Evolutionary conservation across 176 grass and related monocot genomes (phyloP), one percentile per base, ranked within the genome.

Genomic region (Triticum monococcum): DNA sequence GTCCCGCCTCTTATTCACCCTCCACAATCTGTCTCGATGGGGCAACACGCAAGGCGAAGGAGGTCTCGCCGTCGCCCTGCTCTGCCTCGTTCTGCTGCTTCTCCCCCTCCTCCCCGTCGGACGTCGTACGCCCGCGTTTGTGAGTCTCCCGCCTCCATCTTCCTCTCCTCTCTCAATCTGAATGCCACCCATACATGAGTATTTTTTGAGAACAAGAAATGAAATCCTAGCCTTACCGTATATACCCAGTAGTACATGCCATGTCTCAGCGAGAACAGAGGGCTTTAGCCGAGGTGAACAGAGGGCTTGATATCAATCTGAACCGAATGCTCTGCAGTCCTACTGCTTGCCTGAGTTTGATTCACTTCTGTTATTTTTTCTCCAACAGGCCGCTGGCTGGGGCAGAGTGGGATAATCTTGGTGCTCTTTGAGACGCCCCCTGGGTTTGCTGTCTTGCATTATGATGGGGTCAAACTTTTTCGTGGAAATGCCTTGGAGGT

Each of bases 391-490:
- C 3, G n/a, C 0, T 6, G 32, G 79, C 32, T 82, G 28, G 64
- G 79, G 11, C 12, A 68, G 22, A 0, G 0, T 32, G 64, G 43
- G 4, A 24, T 57, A 8, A 70, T 82, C 12, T 9, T 57, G 80
- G 65, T 70, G 8, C 79, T 81, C 13, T 24, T 54, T 36, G 64
- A 81, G 9, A 81, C 43, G 3, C 79, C 79, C 17, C 69, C 64
- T 36, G 64, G 79, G 31, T 81, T 69, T 23, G 79, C 79, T 0
- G 7, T 81, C 6, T 16, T 69, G 12, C 8, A 12, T 23, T 69
- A 54, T 36, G 43, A 54, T 23, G 79, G 28, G 28, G 5, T 68
- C 3, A 35, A 54, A 36, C 65, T 82, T n/a, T 67, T 68, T 8
- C 38, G 1, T 17, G 62, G 37, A 46, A 26, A 43, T 3, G 64